A percentile compares a stretch with the other conserved stretches of the same genome.
These are phyloP conservation scores for Lactarius pseudohatsudake DNA, from an alignment of 768 basidiomycete species.

Conservation along the genomic window DNA sequence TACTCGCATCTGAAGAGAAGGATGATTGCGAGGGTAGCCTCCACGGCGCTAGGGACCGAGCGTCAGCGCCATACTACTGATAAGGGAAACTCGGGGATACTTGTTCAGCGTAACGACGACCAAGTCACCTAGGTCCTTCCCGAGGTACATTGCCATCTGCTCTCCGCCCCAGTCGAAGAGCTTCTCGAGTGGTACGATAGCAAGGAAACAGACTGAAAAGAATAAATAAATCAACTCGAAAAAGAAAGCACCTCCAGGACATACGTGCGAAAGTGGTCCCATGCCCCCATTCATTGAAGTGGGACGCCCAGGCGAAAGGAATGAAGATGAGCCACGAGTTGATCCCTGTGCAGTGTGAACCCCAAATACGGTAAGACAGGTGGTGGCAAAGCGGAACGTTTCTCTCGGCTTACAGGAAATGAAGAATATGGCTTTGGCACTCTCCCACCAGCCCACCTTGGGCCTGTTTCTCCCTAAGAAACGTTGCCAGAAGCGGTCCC, in stretches of 20 bases:
- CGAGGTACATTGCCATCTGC: conserved; percentile 56
- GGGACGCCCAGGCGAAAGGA: conserved; percentile 35
- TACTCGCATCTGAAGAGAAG: conserved; percentile 70
- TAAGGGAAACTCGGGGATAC: conserved; percentile 37
- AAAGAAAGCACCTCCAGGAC: conserved; percentile 6
- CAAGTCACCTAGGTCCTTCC: conserved; percentile 63
- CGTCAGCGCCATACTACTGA: background rate
- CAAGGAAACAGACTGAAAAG: conserved; percentile 56
- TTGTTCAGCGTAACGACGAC: conserved; percentile 65
- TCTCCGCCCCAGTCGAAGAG: conserved; percentile 65
- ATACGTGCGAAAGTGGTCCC: conserved; percentile 30
- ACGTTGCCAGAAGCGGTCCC: conserved; percentile 19
- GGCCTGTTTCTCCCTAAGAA: conserved; percentile 24
- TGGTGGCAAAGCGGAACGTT: background rate
- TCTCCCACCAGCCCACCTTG: conserved; percentile 18
- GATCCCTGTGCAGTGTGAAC: conserved; percentile 21
- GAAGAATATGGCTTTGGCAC: conserved; percentile 14
- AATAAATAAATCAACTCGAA: background rate
- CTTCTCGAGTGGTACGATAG: conserved; percentile 64
- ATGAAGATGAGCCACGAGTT: conserved; percentile 32
- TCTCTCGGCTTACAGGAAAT: conserved; percentile 23
- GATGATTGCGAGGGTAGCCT: conserved; percentile 69
- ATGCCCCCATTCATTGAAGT: conserved; percentile 30
- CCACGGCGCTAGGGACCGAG: conserved; percentile 51
- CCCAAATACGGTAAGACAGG: background rate